Evolutionary conservation across 2,329 filamentous ascomycete genomes (phyloP).

Genomic region (Macrophomina tecta): DNA sequence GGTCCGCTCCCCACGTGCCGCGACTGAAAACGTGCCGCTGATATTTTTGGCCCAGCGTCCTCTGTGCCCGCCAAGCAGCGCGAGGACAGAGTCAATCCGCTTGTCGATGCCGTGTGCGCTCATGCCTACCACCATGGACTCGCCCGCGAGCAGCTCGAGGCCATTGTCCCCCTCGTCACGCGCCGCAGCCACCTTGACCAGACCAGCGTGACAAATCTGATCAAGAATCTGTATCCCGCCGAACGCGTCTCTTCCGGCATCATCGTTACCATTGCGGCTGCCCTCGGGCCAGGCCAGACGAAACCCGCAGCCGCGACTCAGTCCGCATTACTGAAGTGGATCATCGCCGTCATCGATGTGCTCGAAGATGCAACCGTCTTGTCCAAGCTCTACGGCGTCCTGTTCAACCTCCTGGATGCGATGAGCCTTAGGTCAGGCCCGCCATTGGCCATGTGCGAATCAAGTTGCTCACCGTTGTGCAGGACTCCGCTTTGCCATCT

Average conservation of each 20-base stretch:
- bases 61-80: constrained; percentile 68
- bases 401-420: constrained; percentile 84
- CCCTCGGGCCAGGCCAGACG: constrained; percentile 76
- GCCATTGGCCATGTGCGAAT: neutral
- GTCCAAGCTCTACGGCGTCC: constrained; percentile 72
- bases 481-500: constrained; percentile 71
- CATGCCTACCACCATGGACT: constrained; percentile 73
- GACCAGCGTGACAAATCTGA: constrained; percentile 69
- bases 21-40: constrained; percentile 32
- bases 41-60: constrained; percentile 42
- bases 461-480: constrained; percentile 36
- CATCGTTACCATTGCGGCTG: constrained; percentile 71
- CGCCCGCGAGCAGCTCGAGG: constrained; percentile 62
- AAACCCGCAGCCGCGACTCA: constrained; percentile 77
- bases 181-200: constrained; percentile 75
- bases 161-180: constrained; percentile 71
- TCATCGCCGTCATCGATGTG: constrained; percentile 76
- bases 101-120: constrained; percentile 67
- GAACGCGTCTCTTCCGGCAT: constrained; percentile 65
- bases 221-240: constrained; percentile 79
- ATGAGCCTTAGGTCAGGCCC: constrained; percentile 68
- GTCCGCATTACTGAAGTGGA: constrained; percentile 75
- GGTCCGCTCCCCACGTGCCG: constrained; percentile 36
- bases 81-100: constrained; percentile 64
- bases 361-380: constrained; percentile 69